Percentiles rank a stretch among this genome's conserved stretches.
phyloP scores from a whole-genome alignment of 495 filamentous ascomycete genomes.

The Aspergillus baeticus region DNA sequence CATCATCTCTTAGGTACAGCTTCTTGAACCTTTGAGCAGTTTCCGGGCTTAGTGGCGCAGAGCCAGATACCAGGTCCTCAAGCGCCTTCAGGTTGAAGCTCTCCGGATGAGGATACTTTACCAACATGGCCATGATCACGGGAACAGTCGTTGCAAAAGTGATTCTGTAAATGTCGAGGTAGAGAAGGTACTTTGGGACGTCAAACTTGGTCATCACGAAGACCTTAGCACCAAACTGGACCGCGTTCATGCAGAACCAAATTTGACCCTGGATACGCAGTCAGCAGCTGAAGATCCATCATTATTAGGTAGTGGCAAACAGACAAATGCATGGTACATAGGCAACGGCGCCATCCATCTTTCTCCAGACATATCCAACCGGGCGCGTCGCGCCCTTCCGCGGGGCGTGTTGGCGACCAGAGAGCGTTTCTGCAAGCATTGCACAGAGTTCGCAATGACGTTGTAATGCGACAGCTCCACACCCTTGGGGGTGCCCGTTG shows the following conservation, averaged over 20 bases:
- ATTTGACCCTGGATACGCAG: conserved; percentile 4
- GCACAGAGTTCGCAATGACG: conserved; percentile 6
- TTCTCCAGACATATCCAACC: conserved; percentile 7
- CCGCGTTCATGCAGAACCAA: conserved; percentile 11
- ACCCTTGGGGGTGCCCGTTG: conserved; percentile 12
- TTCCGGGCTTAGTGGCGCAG: conserved; percentile 9
- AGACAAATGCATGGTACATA: conserved; percentile 8
- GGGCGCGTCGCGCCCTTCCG: background rate
- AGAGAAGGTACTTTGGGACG: conserved; percentile 5
- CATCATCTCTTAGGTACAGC: background rate
- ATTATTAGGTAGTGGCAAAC: background rate
- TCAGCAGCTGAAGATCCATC: too few species aligned
- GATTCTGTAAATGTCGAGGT: conserved; percentile 10
- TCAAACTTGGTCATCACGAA: conserved; percentile 8
- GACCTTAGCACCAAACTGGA: conserved; percentile 8
- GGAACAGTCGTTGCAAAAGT: conserved; percentile 5
- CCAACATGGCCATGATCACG: conserved; percentile 5
- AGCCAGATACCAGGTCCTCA: conserved; percentile 1
- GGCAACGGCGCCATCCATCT: conserved; percentile 7
- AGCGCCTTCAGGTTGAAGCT: conserved; percentile 5
- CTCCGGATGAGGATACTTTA: background rate
- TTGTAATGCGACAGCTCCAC: conserved; percentile 14
- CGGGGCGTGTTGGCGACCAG: background rate
- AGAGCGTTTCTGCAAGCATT: background rate
- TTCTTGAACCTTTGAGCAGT: background rate